A percentile compares a stretch with the other conserved stretches of the same genome.
These are phyloP conservation scores for Clonostachys solani DNA, from an alignment of 2,329 filamentous ascomycete species.

Conservation along the genomic window DNA sequence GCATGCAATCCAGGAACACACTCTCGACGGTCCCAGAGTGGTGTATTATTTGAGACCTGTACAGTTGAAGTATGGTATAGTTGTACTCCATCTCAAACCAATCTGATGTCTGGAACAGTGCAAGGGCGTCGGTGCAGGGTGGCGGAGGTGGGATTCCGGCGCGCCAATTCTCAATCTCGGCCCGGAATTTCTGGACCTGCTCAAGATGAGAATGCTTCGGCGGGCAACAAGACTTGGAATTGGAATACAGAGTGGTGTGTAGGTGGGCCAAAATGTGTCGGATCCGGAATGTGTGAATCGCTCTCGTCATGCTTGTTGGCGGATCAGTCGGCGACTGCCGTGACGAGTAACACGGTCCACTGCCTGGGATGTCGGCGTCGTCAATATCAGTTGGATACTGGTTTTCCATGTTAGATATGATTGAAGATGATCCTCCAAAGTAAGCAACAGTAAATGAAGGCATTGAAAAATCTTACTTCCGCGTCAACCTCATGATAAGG, in stretches of 20 bases:
- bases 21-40: conserved; percentile 5
- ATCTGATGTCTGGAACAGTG: conserved; percentile 12
- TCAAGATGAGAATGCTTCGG: not conserved
- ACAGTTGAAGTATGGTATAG: not conserved
- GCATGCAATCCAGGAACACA: conserved; percentile 12
- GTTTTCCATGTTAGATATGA: not conserved
- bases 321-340: not conserved
- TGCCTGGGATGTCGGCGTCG: not conserved
- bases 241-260: not conserved
- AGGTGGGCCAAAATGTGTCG: not conserved
- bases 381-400: not conserved
- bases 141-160: not conserved
- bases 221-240: not conserved
- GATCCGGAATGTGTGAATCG: not conserved
- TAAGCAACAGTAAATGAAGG: too few species aligned
- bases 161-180: not conserved
- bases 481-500: not conserved
- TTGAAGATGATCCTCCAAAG: not conserved
- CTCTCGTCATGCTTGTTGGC: not conserved
- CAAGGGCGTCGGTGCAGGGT: conserved; percentile 10
- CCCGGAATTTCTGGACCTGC: not conserved
- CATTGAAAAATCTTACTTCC: not conserved
- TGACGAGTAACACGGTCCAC: not conserved
- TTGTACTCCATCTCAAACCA: not conserved
- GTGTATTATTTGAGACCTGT: conserved; percentile 7